A percentile compares a stretch with the other conserved stretches of the same genome.
Evolutionary conservation across 2,329 filamentous ascomycete species (phyloP).

Genomic region (Colletotrichum destructivum): DNA sequence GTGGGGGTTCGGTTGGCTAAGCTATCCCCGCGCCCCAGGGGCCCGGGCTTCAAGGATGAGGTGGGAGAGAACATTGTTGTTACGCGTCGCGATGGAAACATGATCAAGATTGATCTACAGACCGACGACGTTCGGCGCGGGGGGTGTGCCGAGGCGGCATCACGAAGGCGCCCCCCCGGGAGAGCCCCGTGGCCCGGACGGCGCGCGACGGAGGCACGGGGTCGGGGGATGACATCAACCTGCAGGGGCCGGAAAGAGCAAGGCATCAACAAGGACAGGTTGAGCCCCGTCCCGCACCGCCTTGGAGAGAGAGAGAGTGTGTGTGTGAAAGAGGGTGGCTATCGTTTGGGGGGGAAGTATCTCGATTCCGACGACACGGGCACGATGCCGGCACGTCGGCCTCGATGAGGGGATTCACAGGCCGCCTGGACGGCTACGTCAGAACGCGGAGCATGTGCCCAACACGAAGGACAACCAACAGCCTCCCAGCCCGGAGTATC

Average conservation of each 20-base stretch:
- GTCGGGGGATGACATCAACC: constrained; percentile 34
- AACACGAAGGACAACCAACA: background rate
- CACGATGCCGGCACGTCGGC: constrained; percentile 25
- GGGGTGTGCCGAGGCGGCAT: constrained; percentile 15
- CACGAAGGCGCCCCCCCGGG: constrained; percentile 27
- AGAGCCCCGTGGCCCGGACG: constrained; percentile 27
- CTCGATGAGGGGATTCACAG: constrained; percentile 31
- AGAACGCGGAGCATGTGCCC: constrained; percentile 32
- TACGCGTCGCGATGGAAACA: no score
- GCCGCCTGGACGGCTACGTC: constrained; percentile 20
- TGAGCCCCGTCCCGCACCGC: constrained; percentile 10
- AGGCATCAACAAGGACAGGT: constrained; percentile 7
- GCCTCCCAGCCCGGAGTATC: background rate
- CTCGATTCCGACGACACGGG: constrained; percentile 22
- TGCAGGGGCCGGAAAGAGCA: constrained; percentile 10
- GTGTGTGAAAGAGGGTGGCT: background rate
- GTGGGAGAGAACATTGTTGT: no score
- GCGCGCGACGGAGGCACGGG: constrained; percentile 30
- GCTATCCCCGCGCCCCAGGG: no score
- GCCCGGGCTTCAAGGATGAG: no score
- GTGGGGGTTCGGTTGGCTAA: no score
- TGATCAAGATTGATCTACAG: no score
- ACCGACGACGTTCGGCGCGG: no score
- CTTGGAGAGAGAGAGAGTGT: no score
- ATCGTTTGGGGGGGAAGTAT: background rate